These are phyloP conservation scores for Trichosporon sp. DNA, from an alignment of 1,284 basidiomycete species.

Conservation along the genomic window DNA sequence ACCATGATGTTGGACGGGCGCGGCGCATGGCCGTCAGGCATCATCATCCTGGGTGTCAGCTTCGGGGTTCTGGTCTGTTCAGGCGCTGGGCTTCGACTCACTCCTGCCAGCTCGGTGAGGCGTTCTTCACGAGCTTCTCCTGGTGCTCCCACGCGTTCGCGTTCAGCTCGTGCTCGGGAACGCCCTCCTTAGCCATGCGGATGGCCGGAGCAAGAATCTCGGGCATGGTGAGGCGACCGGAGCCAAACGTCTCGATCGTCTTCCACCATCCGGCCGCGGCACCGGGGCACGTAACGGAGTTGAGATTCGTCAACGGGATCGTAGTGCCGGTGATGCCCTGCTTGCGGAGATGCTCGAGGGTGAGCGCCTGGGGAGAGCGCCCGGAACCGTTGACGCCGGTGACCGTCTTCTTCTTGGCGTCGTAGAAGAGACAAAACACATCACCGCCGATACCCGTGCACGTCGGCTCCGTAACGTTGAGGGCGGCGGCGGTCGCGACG, in stretches of 20 bases:
- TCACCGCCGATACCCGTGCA: slow-evolving; percentile 60
- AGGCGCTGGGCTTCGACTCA: slow-evolving; percentile 32
- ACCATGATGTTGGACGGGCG: slow-evolving; percentile 74
- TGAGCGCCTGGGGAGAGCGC: slow-evolving; percentile 75
- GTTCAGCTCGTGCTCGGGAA: slow-evolving; percentile 68
- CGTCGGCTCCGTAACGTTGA: slow-evolving; percentile 77
- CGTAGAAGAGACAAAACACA: slow-evolving; percentile 88
- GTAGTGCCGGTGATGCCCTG: slow-evolving; percentile 69
- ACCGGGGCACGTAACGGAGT: slow-evolving; percentile 90
- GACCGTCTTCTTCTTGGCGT: slow-evolving; percentile 75
- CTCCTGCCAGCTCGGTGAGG: slow-evolving; percentile 74
- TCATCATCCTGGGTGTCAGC: slow-evolving; percentile 48
- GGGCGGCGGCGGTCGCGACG: slow-evolving; percentile 78
- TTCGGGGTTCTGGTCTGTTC: too few relatives aligned
- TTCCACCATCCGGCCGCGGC: slow-evolving; percentile 92
- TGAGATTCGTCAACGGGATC: slow-evolving; percentile 75
- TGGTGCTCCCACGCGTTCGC: slow-evolving; percentile 68
- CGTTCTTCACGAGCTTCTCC: slow-evolving; percentile 74
- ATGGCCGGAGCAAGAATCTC: slow-evolving; percentile 90
- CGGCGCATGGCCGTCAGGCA: slow-evolving; percentile 48
- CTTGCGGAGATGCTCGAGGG: slow-evolving; percentile 70
- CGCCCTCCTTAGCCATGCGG: slow-evolving; percentile 77
- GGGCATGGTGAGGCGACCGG: slow-evolving; percentile 71
- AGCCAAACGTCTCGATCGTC: slow-evolving; percentile 79
- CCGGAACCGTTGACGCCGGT: slow-evolving; percentile 66